Percentiles rank a stretch among this genome's conserved stretches.
These are phyloP conservation scores for Trichoderma parareesei DNA, from an alignment of 495 filamentous ascomycete genomes.

Conservation along the genomic window DNA sequence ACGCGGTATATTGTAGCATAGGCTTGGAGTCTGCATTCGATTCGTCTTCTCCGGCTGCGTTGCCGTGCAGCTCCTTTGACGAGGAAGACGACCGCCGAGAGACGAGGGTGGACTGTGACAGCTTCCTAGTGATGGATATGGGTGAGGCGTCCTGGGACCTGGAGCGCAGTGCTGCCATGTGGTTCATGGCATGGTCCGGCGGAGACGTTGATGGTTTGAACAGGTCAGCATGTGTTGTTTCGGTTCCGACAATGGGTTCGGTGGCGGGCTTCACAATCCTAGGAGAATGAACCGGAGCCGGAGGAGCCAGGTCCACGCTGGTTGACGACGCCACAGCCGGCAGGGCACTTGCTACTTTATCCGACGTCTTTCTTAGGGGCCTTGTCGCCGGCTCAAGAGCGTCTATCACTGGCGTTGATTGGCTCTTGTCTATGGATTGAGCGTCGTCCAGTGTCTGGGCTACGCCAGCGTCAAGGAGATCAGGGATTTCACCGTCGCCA, in stretches of 20 bases:
- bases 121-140: slow-evolving; percentile 25
- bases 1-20: slow-evolving; percentile 24
- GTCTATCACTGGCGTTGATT: slow-evolving; percentile 39
- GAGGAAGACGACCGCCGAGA: slow-evolving; percentile 42
- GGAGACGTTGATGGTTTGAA: slow-evolving; percentile 25
- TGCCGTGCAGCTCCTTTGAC: slow-evolving; percentile 14
- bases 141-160: slow-evolving; percentile 53
- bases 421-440: slow-evolving; percentile 51
- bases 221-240: slow-evolving; percentile 23
- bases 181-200: slow-evolving; percentile 46
- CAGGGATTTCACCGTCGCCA: slow-evolving; percentile 43
- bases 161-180: slow-evolving; percentile 58
- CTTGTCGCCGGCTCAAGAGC: slow-evolving; percentile 18
- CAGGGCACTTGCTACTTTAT: slow-evolving; percentile 23
- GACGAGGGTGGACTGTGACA: slow-evolving; percentile 17
- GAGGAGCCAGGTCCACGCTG: slow-evolving; percentile 25
- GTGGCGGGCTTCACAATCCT: slow-evolving; percentile 34
- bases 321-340: slow-evolving; percentile 29
- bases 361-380: slow-evolving; percentile 33
- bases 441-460: slow-evolving; percentile 23
- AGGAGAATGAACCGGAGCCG: slow-evolving; percentile 25
- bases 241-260: slow-evolving; percentile 25
- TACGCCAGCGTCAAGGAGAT: slow-evolving; percentile 28
- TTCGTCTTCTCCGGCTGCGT: slow-evolving; percentile 15
- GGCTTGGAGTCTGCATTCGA: neutral